Evolutionary conservation across 2,329 filamentous ascomycete genomes (phyloP).

Genomic region (Cadophora malorum): DNA sequence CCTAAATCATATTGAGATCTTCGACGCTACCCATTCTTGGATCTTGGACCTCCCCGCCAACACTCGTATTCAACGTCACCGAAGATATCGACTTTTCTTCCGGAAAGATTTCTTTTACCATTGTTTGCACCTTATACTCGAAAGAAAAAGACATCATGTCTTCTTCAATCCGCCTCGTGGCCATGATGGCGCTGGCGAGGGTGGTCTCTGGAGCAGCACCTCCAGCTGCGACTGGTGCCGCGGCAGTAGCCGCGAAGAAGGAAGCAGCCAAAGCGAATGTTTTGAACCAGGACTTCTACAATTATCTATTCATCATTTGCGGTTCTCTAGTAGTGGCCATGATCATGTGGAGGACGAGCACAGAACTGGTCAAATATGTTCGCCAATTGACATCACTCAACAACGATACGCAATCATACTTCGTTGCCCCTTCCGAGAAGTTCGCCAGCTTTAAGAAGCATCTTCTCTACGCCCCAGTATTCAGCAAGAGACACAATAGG

Average conservation of each 20-base stretch:
- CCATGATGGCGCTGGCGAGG: slow-evolving; percentile 34
- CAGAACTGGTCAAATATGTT: slow-evolving; percentile 69
- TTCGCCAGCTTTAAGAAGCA: slow-evolving; percentile 71
- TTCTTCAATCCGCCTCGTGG: slow-evolving; percentile 34
- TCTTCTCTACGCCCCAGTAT: slow-evolving; percentile 73
- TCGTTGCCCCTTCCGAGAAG: slow-evolving; percentile 62
- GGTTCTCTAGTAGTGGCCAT: slow-evolving; percentile 67
- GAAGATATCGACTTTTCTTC: neutral
- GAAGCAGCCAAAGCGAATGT: slow-evolving; percentile 35
- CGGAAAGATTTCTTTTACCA: neutral
- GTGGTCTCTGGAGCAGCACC: slow-evolving; percentile 33
- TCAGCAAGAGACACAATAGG: slow-evolving; percentile 77
- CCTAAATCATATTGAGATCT: slow-evolving; percentile 13
- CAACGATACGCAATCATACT: slow-evolving; percentile 83
- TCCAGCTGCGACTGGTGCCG: slow-evolving; percentile 25
- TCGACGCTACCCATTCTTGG: slow-evolving; percentile 6
- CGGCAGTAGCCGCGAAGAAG: slow-evolving; percentile 29
- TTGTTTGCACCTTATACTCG: neutral
- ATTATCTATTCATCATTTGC: slow-evolving; percentile 69
- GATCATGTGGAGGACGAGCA: slow-evolving; percentile 69
- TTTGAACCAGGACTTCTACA: slow-evolving; percentile 60
- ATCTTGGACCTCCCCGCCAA: slow-evolving; percentile 6
- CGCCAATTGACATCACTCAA: slow-evolving; percentile 77
- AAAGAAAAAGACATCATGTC: slow-evolving; percentile 31
- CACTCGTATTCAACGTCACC: slow-evolving; percentile 12